Conservation (phyloP, 73 alveolate genomes). For the Paramecium primaurelia region DNA sequence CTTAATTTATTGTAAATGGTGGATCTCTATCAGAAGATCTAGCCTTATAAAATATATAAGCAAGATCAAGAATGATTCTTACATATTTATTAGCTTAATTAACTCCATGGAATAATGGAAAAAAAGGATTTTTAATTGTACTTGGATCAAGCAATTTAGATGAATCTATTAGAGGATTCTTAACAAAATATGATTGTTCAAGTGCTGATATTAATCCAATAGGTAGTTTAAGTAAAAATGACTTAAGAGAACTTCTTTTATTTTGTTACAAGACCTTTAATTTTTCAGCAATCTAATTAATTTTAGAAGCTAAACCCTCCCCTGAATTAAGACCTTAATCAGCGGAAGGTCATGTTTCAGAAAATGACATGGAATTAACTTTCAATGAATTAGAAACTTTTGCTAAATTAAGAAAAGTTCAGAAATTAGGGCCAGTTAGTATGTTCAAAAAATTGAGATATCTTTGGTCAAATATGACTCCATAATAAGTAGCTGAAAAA, state of each 20-base stretch:
- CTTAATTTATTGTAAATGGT: constrained; percentile 61
- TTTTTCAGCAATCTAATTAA: constrained; percentile 52
- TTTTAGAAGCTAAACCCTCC: constrained; percentile 46
- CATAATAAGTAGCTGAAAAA: constrained; percentile 79
- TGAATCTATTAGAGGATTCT: constrained; percentile 91
- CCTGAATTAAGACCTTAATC: constrained; percentile 49
- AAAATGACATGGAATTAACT: constrained; percentile 92
- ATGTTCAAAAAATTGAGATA: constrained; percentile 75
- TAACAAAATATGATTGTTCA: constrained; percentile 94
- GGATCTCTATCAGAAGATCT: constrained; percentile 78
- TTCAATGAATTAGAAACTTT: constrained; percentile 80
- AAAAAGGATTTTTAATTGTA: constrained; percentile 71
- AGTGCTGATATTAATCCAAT: constrained; percentile 94
- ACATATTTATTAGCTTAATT: constrained; percentile 88
- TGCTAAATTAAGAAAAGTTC: constrained; percentile 73
- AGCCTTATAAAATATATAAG: constrained; percentile 92
- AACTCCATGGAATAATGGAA: constrained; percentile 84
- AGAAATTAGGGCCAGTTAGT: constrained; percentile 88
- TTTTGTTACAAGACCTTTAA: not conserved
- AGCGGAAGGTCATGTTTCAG: constrained; percentile 42
- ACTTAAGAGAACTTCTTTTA: constrained; percentile 67
- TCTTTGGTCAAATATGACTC: constrained; percentile 73
- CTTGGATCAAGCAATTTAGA: constrained; percentile 87
- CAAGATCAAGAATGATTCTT: constrained; percentile 82
- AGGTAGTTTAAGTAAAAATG: constrained; percentile 86